These are phyloP conservation scores for Hymenoscyphus albidus DNA, from an alignment of 2,329 filamentous ascomycete genomes.

Conservation along the genomic window DNA sequence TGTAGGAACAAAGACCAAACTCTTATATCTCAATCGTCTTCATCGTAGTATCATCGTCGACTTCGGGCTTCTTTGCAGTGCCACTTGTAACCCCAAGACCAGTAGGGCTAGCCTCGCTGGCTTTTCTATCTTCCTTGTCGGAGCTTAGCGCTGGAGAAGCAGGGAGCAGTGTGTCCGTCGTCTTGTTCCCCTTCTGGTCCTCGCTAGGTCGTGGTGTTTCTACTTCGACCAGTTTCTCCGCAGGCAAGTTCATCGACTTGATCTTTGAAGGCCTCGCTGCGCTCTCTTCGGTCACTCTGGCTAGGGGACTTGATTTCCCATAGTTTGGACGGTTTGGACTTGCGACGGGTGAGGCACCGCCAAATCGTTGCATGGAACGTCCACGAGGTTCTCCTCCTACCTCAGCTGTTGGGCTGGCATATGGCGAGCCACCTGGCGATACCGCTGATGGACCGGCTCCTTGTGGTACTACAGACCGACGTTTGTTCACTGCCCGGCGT, in stretches of 20 bases:
- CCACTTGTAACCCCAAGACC: conserved; percentile 26
- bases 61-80: conserved; percentile 30
- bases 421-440: conserved; percentile 54
- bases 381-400: conserved; percentile 57
- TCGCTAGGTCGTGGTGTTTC: conserved; percentile 34
- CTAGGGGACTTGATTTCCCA: conserved; percentile 67
- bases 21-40: conserved; percentile 37
- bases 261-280: conserved; percentile 26
- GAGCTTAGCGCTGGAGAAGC: conserved; percentile 26
- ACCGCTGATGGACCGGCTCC: conserved; percentile 32
- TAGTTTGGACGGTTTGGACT: conserved; percentile 64
- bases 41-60: conserved; percentile 35
- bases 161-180: conserved; percentile 29
- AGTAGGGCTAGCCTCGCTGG: conserved; percentile 16
- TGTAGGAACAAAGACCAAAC: conserved; percentile 17
- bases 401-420: conserved; percentile 61
- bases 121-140: conserved; percentile 32
- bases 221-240: conserved; percentile 35
- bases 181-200: conserved; percentile 29
- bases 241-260: conserved; percentile 25
- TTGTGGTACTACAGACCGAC: conserved; percentile 42
- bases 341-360: conserved; percentile 56
- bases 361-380: conserved; percentile 67
- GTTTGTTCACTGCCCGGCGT: conserved; percentile 44
- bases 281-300: conserved; percentile 69